Evolutionary conservation across 768 basidiomycete genomes (phyloP), one percentile per base, ranked within the genome.

Genomic region (Boletus insuetus): DNA sequence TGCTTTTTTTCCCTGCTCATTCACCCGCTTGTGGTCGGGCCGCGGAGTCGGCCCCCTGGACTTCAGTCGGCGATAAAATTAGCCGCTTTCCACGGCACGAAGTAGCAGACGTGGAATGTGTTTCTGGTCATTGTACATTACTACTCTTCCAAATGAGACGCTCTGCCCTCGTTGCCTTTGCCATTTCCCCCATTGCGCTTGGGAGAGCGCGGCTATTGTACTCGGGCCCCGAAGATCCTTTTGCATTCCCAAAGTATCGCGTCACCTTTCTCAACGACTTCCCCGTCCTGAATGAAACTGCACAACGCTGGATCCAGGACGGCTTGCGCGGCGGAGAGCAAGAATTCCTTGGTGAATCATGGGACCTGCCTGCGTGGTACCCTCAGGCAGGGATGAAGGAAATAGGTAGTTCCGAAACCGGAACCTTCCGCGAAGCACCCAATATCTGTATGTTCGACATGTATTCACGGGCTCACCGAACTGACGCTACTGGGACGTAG

Each of bases 211-310:
- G 66, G 0, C 59, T 83, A n/a, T 68, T 85, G 29, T 85, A 90
- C 65, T 83, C 86, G 10, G 78, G 91, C 44, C 90, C 91, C 29
- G 87, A 92, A 63, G 91, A 94, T 63, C 76, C 84, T 16, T 81
- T 84, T 69, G 86, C 91, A 0, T 91, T 86, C 67, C 92, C 91
- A 59, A 94, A 94, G 68, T 88, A 83, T 67, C 80, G 82, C 40
- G 85, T 94, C 56, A 74, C 84, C 39, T 94, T 90, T 71, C 81
- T 94, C 65, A 89, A 90, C 66, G 80, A 81, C 54, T 80, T 85
- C n/a, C 91, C 91, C 26, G 73, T 94, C 59, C 70, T 78, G 24
- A 85, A 87, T 61, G 75, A 86, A 46, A 90, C 89, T 2, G 91
- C 88, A 4, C 74, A 86, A 58, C 78, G 77, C 34, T 94, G 92